These are phyloP conservation scores for Xylariaceae sp. DNA, from an alignment of 2,329 filamentous ascomycete species.

Conservation along the genomic window DNA sequence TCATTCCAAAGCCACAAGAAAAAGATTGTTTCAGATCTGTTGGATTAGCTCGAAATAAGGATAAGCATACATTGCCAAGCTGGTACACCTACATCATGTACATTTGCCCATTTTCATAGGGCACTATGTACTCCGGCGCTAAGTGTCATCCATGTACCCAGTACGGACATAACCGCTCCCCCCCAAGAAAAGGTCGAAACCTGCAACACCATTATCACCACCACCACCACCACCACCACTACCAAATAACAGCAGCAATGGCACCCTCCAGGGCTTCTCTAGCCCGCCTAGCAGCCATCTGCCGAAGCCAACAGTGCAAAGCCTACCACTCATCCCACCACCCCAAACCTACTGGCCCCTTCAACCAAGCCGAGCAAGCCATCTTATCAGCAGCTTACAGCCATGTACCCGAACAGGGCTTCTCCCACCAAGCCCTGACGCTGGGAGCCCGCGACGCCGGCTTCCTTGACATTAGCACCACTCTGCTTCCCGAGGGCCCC, in stretches of 20 bases:
- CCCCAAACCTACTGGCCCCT: constrained; percentile 54
- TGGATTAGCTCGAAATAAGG: too few species aligned
- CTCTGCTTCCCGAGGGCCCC: constrained; percentile 72
- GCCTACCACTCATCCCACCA: constrained; percentile 74
- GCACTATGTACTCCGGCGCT: too few species aligned
- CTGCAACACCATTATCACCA: too few species aligned
- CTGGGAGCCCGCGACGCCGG: constrained; percentile 79
- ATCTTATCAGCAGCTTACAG: constrained; percentile 79
- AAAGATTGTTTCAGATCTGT: too few species aligned
- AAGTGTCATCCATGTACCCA: too few species aligned
- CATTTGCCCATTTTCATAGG: too few species aligned
- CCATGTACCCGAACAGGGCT: constrained; percentile 79
- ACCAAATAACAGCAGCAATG: constrained; percentile 23
- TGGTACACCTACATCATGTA: too few species aligned
- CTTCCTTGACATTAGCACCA: constrained; percentile 81
- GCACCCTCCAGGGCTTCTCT: constrained; percentile 25
- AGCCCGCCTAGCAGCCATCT: constrained; percentile 14
- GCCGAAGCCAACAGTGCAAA: constrained; percentile 22
- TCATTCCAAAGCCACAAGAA: too few species aligned
- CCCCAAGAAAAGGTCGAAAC: too few species aligned
- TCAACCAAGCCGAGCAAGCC: constrained; percentile 63
- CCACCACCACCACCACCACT: too few species aligned
- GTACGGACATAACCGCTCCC: too few species aligned
- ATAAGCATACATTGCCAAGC: too few species aligned
- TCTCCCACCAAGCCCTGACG: constrained; percentile 68